Percentiles rank a stretch among this genome's conserved stretches.
These are phyloP conservation scores for Apodospora peruviana DNA, from an alignment of 495 filamentous ascomycete genomes.

Conservation along the genomic window DNA sequence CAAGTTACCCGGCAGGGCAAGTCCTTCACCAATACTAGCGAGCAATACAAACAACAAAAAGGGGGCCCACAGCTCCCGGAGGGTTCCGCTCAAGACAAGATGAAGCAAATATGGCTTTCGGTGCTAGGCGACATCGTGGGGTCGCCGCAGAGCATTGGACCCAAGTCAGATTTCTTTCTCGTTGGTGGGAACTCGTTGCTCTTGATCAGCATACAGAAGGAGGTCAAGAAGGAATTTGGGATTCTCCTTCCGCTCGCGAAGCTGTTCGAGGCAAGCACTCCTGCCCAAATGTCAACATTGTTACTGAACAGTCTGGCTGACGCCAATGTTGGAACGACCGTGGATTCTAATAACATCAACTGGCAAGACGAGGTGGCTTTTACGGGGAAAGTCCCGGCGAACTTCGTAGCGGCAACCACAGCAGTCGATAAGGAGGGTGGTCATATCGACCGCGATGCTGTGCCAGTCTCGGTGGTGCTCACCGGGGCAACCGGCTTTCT, in stretches of 20 bases:
- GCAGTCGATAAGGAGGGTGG: too few relatives aligned
- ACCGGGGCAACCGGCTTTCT: constrained; percentile 32
- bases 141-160: constrained; percentile 1
- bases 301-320: not conserved
- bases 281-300: constrained; percentile 11
- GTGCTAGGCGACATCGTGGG: constrained; percentile 12
- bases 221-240: constrained; percentile 3
- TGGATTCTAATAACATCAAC: not conserved
- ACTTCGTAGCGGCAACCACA: not conserved
- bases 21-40: not conserved
- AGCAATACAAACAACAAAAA: not conserved
- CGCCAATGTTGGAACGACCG: not conserved
- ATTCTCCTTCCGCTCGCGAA: constrained; percentile 4
- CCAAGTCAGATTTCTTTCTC: constrained; percentile 20
- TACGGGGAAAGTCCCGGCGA: not conserved
- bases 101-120: constrained; percentile 24
- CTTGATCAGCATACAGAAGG: constrained; percentile 13
- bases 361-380: not conserved
- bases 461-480: constrained; percentile 15
- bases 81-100: constrained; percentile 4
- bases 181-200: constrained; percentile 24
- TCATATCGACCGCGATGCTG: too few relatives aligned
- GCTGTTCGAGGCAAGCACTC: constrained; percentile 16
- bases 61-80: too few relatives aligned
- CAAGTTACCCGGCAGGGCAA: too few relatives aligned